phyloP scores from a whole-genome alignment of 768 basidiomycete species.

The Vishniacozyma victoriae region DNA sequence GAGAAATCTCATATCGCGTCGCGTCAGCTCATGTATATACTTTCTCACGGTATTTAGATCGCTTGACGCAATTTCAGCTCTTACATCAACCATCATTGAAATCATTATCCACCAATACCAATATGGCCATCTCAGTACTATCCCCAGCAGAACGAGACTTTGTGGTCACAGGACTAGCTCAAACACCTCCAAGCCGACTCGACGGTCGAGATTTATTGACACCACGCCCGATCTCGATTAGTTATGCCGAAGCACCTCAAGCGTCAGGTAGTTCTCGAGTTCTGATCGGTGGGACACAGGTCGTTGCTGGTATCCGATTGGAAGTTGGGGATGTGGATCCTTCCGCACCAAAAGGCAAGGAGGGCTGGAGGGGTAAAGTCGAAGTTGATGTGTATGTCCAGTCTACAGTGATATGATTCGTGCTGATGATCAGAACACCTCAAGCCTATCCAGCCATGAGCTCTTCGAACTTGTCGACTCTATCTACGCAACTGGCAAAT shows the following conservation, averaged over 20 bases:
- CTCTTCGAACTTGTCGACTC: constrained; percentile 5
- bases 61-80: too few relatives aligned
- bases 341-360: constrained; percentile 4
- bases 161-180: constrained; percentile 38
- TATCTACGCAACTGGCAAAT: constrained; percentile 33
- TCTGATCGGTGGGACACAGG: constrained; percentile 34
- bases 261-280: constrained; percentile 41
- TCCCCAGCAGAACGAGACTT: constrained; percentile 42
- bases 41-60: too few relatives aligned
- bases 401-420: background rate
- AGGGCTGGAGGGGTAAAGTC: constrained; percentile 36
- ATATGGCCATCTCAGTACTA: constrained; percentile 10
- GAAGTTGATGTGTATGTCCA: constrained; percentile 45
- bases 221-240: constrained; percentile 28
- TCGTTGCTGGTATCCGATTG: constrained; percentile 42
- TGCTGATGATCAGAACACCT: constrained; percentile 27
- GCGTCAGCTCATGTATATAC: too few relatives aligned
- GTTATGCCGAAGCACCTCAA: constrained; percentile 41
- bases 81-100: too few relatives aligned
- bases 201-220: constrained; percentile 34
- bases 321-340: constrained; percentile 37
- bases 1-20: too few relatives aligned
- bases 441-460: constrained; percentile 36
- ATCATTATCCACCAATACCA: too few relatives aligned
- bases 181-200: constrained; percentile 33